These are phyloP conservation scores for Populus nigra DNA, from an alignment of 345 rosid genomes.

Conservation along the genomic window DNA sequence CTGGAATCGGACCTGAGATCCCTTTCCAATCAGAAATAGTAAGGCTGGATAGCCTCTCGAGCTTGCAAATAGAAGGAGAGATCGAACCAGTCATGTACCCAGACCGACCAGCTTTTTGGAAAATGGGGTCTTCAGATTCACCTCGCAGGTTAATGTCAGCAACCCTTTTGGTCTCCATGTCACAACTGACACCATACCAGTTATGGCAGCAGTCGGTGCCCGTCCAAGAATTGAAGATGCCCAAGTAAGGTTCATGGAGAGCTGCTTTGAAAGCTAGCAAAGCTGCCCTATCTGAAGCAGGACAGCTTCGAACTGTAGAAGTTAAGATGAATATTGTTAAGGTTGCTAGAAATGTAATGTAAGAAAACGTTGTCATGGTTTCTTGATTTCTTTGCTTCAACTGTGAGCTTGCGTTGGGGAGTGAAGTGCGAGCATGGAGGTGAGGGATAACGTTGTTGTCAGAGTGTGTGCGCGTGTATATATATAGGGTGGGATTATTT, in stretches of 20 bases:
- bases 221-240: constrained; percentile 79
- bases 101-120: constrained; percentile 51
- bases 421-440: neutral
- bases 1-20: constrained; percentile 71
- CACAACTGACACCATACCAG: constrained; percentile 93
- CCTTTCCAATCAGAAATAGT: constrained; percentile 93
- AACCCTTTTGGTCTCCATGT: constrained; percentile 54
- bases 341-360: neutral
- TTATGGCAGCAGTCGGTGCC: constrained; percentile 80
- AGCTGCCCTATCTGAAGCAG: constrained; percentile 68
- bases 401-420: neutral
- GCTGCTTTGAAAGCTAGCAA: constrained; percentile 58
- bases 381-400: no score
- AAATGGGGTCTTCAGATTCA: constrained; percentile 83
- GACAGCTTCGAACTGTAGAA: constrained; percentile 53
- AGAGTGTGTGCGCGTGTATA: neutral
- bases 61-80: constrained; percentile 58
- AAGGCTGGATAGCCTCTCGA: constrained; percentile 58
- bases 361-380: neutral
- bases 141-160: constrained; percentile 92
- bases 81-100: constrained; percentile 82
- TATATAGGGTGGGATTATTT: constrained; percentile 20
- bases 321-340: constrained; percentile 23
- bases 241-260: constrained; percentile 65
- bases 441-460: neutral